Evolutionary conservation across 2,329 filamentous ascomycete species (phyloP), one percentile per base, ranked within the genome.

Genomic region (Pseudocercospora crystallina): DNA sequence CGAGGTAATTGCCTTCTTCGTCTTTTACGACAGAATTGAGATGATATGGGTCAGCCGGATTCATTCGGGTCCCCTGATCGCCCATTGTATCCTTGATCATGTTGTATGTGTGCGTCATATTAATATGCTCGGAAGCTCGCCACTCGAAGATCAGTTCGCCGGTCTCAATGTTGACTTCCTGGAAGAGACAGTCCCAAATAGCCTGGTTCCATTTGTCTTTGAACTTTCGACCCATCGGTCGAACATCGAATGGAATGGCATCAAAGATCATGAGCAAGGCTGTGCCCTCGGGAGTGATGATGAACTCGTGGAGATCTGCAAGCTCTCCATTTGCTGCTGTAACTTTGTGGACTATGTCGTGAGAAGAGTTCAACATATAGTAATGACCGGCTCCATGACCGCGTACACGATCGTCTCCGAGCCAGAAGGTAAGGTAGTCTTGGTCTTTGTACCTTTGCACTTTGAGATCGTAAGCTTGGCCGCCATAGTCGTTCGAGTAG

Each of bases 11-110:
- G 2, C 77, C 77, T 0, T 70, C 60, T 0, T 65, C 58, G 43
- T 74, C 73, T 60, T 80, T 79, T 57, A 78, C 74, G 20, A 81
- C 65, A 37, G 76, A 76, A 64, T 81, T 80, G 63, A 82, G 73
- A 61, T 80, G 78, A 62, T 76, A 77, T 62, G 71, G 79, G 54
- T 80, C 77, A 17, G 48, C 56, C 0, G 74, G 72, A 15, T 73
- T 73, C 12, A 71, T 71, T 11, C 70, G 69, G 12, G 72, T 62
- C 1, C 59, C 62, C 33, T 53, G 62, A 17, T 73, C 73, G 9
- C 69, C 57, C 20, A 26, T 26, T 2, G 26, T 48, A 4, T 56
- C 54, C 26, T 63, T 61, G 11, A 74, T 70, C 33, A 56, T 64
- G 41, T 71, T 72, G 46, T 58, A 58, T 15, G 57, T 53, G 10